These are phyloP conservation scores for Fomitopsis serialis DNA, from an alignment of 768 basidiomycete genomes.

Conservation along the genomic window DNA sequence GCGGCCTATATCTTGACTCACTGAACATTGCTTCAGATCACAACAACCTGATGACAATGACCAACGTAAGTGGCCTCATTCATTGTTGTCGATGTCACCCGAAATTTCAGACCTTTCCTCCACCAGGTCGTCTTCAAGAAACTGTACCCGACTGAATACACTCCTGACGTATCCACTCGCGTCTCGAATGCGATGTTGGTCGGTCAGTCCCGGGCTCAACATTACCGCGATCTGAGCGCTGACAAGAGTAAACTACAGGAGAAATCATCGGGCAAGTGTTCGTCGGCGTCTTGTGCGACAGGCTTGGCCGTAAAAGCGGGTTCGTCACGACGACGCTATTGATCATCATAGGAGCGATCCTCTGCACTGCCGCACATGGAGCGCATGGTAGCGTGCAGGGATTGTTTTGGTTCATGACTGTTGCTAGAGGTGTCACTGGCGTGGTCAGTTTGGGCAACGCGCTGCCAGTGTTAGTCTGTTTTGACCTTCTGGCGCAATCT, in stretches of 20 bases:
- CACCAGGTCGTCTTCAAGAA: constrained; percentile 66
- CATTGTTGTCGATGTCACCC: neutral
- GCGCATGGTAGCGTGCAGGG: constrained; percentile 48
- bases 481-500: neutral
- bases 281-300: constrained; percentile 67
- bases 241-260: constrained; percentile 33
- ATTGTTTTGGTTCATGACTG: constrained; percentile 71
- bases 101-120: neutral
- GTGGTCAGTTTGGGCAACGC: constrained; percentile 43
- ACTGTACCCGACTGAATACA: constrained; percentile 61
- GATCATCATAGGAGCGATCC: constrained; percentile 66
- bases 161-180: constrained; percentile 53
- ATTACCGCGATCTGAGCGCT: neutral
- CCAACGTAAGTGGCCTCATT: constrained; percentile 38
- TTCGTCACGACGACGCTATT: constrained; percentile 62
- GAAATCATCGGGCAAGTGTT: constrained; percentile 56
- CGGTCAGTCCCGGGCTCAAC: constrained; percentile 32
- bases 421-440: constrained; percentile 70
- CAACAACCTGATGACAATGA: constrained; percentile 68
- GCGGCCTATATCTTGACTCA: constrained; percentile 57
- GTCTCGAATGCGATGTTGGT: constrained; percentile 69
- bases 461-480: neutral
- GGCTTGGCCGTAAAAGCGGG: constrained; percentile 71
- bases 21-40: constrained; percentile 37
- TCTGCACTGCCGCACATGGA: constrained; percentile 68